A percentile compares a stretch with the other conserved stretches of the same genome.
Evolutionary conservation across 495 filamentous ascomycete genomes (phyloP).

Genomic region (Xylaria bambusicola): DNA sequence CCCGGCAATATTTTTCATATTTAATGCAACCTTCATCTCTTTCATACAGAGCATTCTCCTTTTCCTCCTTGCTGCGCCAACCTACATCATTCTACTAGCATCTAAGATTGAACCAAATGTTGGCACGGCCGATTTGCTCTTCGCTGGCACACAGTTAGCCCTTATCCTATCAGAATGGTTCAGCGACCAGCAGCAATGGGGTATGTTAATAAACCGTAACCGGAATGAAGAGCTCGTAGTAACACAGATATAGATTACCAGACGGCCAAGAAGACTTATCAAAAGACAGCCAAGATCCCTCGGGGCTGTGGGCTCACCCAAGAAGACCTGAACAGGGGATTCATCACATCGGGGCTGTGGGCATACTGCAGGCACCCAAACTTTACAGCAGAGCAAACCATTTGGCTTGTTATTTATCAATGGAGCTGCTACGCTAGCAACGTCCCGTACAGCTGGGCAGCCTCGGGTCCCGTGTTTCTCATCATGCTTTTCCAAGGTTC

Average conservation of each 20-base stretch:
- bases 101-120: conserved; percentile 45
- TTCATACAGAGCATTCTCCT: conserved; percentile 80
- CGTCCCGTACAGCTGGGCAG: conserved; percentile 75
- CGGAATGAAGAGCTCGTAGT: neutral
- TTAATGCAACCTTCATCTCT: conserved; percentile 88
- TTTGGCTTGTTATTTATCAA: conserved; percentile 85
- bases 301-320: conserved; percentile 50
- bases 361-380: conserved; percentile 88
- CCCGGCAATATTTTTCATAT: conserved; percentile 66
- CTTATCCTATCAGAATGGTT: conserved; percentile 75
- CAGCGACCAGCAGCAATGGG: conserved; percentile 94
- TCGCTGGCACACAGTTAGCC: conserved; percentile 65
- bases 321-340: conserved; percentile 88
- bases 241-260: conserved; percentile 65
- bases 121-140: conserved; percentile 63
- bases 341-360: conserved; percentile 84
- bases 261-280: conserved; percentile 73
- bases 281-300: conserved; percentile 68
- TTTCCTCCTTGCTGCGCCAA: conserved; percentile 73
- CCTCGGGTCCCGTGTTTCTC: conserved; percentile 67
- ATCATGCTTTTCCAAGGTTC: conserved; percentile 84
- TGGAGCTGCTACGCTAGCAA: conserved; percentile 79
- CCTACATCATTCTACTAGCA: conserved; percentile 73
- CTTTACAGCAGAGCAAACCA: conserved; percentile 86
- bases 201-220: conserved; percentile 37